Conservation (phyloP, 148 eudicot genomes). For the Polygonum aviculare region DNA sequence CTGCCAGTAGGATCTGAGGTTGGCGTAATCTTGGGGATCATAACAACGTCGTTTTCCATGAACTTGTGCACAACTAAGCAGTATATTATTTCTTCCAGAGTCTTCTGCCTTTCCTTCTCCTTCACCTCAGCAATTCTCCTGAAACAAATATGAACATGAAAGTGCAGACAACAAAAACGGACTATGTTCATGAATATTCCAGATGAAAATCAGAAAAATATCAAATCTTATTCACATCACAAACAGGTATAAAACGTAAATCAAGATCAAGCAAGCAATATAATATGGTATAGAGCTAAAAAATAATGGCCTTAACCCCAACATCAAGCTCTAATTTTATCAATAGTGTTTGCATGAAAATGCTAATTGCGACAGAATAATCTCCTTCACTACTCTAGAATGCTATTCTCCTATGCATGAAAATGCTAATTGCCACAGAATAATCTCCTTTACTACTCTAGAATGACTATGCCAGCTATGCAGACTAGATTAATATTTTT, state of each 20-base stretch:
- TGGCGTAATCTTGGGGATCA: slow-evolving; percentile 64
- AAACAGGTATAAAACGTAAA: neutral
- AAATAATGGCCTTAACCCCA: too few species aligned
- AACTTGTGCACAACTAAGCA: slow-evolving; percentile 75
- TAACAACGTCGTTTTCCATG: slow-evolving; percentile 46
- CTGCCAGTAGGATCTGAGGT: slow-evolving; percentile 56
- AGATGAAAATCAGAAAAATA: neutral
- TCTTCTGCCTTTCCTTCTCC: slow-evolving; percentile 70
- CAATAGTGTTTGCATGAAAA: neutral
- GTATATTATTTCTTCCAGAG: slow-evolving; percentile 76
- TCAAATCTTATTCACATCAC: neutral
- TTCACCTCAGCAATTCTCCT: slow-evolving; percentile 97
- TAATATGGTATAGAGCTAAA: neutral
- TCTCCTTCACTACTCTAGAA: neutral
- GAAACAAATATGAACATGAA: slow-evolving; percentile 11
- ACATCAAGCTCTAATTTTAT: neutral
- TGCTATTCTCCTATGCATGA: neutral
- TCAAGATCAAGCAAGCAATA: neutral
- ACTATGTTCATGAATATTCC: neutral
- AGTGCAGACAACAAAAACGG: neutral
- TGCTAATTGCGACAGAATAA: neutral
- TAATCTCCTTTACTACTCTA: neutral
- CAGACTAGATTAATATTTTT: neutral
- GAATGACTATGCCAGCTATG: neutral
- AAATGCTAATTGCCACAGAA: neutral